These are phyloP conservation scores for Rhizomucor pusillus DNA, from an alignment of 371 early-diverging fungal genomes.

Conservation along the genomic window DNA sequence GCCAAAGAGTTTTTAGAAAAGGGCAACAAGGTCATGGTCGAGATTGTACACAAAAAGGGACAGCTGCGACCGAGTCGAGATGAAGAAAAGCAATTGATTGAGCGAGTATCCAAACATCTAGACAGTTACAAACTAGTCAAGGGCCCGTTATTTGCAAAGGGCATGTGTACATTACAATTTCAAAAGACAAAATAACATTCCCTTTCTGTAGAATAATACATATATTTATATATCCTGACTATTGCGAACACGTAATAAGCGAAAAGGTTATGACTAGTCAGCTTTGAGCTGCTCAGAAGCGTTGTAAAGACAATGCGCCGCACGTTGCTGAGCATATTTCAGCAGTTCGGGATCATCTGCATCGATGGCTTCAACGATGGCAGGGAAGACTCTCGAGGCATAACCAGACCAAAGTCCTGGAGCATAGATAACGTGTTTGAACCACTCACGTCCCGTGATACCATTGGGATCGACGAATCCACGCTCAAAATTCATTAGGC, in stretches of 20 bases:
- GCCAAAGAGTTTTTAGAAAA: constrained; percentile 55
- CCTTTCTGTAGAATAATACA: too few species aligned
- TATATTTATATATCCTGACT: not conserved
- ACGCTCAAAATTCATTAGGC: constrained; percentile 47
- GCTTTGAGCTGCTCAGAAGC: constrained; percentile 7
- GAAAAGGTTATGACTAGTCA: constrained; percentile 3
- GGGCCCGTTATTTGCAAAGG: constrained; percentile 23
- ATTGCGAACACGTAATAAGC: too few species aligned
- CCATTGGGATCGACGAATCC: constrained; percentile 56
- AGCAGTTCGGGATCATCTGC: constrained; percentile 18
- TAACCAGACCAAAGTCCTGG: constrained; percentile 58
- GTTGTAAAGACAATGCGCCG: constrained; percentile 9
- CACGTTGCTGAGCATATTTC: constrained; percentile 24
- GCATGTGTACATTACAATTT: constrained; percentile 36
- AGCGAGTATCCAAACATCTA: constrained; percentile 15
- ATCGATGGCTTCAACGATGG: constrained; percentile 49
- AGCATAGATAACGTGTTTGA: constrained; percentile 58
- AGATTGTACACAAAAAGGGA: constrained; percentile 53
- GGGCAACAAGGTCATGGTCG: constrained; percentile 56
- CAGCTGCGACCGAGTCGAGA: constrained; percentile 24
- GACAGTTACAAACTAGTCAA: constrained; percentile 33
- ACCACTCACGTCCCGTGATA: constrained; percentile 58
- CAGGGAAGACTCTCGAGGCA: constrained; percentile 48
- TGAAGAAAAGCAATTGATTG: constrained; percentile 20
- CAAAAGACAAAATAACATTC: constrained; percentile 19